Conservation (phyloP, 176 grass and related monocot genomes). For the Luzula sylvatica region DNA sequence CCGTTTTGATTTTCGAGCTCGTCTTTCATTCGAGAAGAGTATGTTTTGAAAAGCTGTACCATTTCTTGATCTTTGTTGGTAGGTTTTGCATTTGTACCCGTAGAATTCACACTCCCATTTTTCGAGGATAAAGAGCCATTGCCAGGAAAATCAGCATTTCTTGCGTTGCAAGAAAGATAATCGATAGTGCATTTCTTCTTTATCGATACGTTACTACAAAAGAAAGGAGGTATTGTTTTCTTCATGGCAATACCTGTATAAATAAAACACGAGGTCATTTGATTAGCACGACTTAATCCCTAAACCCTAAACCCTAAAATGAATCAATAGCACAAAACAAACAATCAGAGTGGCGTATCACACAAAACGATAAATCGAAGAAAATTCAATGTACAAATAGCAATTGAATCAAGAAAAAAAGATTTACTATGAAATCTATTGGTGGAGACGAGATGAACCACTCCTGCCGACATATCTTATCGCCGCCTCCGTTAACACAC, state of each 20-base stretch:
- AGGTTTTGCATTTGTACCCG: constrained; percentile 26
- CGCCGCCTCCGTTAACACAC: background rate
- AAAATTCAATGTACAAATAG: background rate
- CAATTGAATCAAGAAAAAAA: background rate
- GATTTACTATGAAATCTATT: constrained; percentile 5
- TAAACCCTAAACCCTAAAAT: background rate
- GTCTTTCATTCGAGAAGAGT: constrained; percentile 48
- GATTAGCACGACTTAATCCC: background rate
- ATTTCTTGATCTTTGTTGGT: constrained; percentile 58
- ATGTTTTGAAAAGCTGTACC: constrained; percentile 66
- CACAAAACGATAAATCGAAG: background rate
- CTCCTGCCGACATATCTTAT: constrained; percentile 9
- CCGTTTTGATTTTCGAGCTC: constrained; percentile 32
- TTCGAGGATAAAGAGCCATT: constrained; percentile 48
- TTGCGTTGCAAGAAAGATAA: constrained; percentile 23
- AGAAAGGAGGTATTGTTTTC: background rate
- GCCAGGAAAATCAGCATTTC: no score
- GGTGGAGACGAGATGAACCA: constrained; percentile 14
- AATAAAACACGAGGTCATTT: background rate
- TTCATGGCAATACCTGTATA: constrained; percentile 4
- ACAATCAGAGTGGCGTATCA: background rate
- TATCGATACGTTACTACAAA: background rate
- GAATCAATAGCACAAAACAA: background rate
- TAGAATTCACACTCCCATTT: constrained; percentile 49
- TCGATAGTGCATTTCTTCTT: background rate